Evolutionary conservation across 2,329 filamentous ascomycete species (phyloP), one percentile per base, ranked within the genome.

Genomic region (Ophiostoma perfectum): DNA sequence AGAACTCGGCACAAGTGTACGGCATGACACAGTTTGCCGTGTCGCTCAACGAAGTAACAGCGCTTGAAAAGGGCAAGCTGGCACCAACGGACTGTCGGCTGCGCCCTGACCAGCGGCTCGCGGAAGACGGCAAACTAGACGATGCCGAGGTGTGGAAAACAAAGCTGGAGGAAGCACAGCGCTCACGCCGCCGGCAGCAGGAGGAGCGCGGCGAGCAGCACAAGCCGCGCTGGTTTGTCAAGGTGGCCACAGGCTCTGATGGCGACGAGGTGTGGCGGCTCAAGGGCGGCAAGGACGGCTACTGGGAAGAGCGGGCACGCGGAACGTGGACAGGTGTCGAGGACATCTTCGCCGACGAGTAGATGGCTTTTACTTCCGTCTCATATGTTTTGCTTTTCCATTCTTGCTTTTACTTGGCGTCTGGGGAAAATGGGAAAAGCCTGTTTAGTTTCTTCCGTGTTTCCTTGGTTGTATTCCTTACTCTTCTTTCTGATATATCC

Each of bases 21-120:
- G 95, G 95, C 4, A 84, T 97, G 76, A 97, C 95, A 0, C 82
- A 85, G 0, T 99, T 98, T 76, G 93, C 93, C 0, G 93, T 92
- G 0, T 79, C 84, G 1, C 84, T 99, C 62, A 99, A 99, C 74
- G 92, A 99, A 78, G 84, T 96, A 70, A 98, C 95, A 0, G 74
- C 84, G 0, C 82, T 97, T 5, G 95, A 99, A 77, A 81, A 88
- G 69, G 86, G 82, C 4, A 88, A 87, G 69, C 79, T 97, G 16
- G 89, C 95, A 3, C 84, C 87, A 0, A 98, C 94, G 0, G 95
- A 99, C 78, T 90, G 86, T 45, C 83, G 95, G 39, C 80, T 97
- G 55, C 84, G 95, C 16, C 93, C 93, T 2, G 95, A 99, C 76
- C 95, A 98, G 80, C 85, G 91, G 14, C 87, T 93, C 2, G 86